Conservation (phyloP, 1,139 yeast species). For the Diutina ranongensis region DNA sequence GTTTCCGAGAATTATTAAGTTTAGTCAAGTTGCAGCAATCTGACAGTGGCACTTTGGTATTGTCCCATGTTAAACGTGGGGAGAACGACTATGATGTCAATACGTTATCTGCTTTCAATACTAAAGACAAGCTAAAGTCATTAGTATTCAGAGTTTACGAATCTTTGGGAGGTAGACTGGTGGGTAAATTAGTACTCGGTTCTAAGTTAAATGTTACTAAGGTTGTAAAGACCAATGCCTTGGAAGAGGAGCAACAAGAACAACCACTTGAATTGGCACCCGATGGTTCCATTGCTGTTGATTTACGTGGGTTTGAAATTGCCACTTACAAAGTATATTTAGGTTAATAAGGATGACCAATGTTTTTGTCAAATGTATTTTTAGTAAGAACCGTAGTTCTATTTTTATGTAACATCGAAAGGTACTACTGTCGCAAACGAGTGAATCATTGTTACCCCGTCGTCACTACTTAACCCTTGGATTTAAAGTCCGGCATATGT, state of each 20-base stretch:
- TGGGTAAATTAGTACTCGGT: conserved; percentile 35
- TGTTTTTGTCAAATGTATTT: not conserved
- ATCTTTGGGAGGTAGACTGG: conserved; percentile 64
- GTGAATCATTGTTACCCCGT: no score
- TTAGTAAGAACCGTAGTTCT: not conserved
- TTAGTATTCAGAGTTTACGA: conserved; percentile 73
- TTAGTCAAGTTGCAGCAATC: not conserved
- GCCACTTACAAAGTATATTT: conserved; percentile 41
- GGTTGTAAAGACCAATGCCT: conserved; percentile 52
- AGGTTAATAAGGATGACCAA: not conserved
- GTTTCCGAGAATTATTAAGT: not conserved
- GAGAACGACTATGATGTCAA: conserved; percentile 63
- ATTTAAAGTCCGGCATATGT: no score
- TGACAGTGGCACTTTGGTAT: conserved; percentile 48
- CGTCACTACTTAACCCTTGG: no score
- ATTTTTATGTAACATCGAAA: no score
- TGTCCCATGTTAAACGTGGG: conserved; percentile 76
- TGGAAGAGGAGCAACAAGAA: conserved; percentile 46
- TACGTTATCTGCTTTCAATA: conserved; percentile 24
- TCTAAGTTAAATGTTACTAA: conserved; percentile 27
- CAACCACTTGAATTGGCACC: conserved; percentile 14
- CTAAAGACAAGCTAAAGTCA: conserved; percentile 33
- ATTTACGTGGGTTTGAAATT: conserved; percentile 68
- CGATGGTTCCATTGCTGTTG: conserved; percentile 26
- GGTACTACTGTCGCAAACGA: no score